Conservation (phyloP, 345 rosid species). For the Gossypium australe region DNA sequence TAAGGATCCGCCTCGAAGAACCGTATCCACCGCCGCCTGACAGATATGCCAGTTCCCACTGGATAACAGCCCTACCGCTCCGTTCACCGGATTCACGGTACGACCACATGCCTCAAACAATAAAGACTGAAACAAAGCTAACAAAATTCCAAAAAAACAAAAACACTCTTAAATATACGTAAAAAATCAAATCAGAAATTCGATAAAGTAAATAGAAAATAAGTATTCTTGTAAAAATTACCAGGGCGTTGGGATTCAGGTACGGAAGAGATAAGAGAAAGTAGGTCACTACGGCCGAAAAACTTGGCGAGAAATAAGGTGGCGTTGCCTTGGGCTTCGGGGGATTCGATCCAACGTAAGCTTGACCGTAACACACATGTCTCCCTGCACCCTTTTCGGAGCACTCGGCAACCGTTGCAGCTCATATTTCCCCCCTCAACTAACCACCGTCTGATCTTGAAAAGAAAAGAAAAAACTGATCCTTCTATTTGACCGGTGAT, state of each 20-base stretch:
- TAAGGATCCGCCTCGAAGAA: constrained; percentile 38
- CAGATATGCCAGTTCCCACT: constrained; percentile 58
- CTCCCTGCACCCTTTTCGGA: constrained; percentile 56
- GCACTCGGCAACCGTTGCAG: constrained; percentile 61
- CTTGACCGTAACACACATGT: constrained; percentile 45
- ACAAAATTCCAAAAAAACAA: neutral
- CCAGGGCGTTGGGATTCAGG: constrained; percentile 53
- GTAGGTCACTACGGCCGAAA: constrained; percentile 50
- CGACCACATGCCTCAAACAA: constrained; percentile 63
- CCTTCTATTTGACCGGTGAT: neutral
- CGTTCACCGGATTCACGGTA: constrained; percentile 55
- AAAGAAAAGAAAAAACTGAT: neutral
- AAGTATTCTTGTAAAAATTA: neutral
- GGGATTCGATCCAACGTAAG: constrained; percentile 43
- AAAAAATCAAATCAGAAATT: neutral
- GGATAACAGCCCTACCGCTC: constrained; percentile 53
- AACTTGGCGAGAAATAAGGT: constrained; percentile 59
- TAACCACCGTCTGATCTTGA: constrained; percentile 14
- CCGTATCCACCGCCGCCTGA: constrained; percentile 47
- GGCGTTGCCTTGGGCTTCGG: constrained; percentile 55
- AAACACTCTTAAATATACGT: neutral
- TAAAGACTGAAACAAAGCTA: constrained; percentile 56
- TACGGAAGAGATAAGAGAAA: constrained; percentile 49
- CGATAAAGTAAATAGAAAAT: constrained; percentile 7
- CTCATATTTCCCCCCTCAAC: constrained; percentile 29